Percentiles rank a stretch among this genome's conserved stretches.
These are phyloP conservation scores for Taxawa tesnikishii DNA, from an alignment of 2,329 filamentous ascomycete species.

Conservation along the genomic window DNA sequence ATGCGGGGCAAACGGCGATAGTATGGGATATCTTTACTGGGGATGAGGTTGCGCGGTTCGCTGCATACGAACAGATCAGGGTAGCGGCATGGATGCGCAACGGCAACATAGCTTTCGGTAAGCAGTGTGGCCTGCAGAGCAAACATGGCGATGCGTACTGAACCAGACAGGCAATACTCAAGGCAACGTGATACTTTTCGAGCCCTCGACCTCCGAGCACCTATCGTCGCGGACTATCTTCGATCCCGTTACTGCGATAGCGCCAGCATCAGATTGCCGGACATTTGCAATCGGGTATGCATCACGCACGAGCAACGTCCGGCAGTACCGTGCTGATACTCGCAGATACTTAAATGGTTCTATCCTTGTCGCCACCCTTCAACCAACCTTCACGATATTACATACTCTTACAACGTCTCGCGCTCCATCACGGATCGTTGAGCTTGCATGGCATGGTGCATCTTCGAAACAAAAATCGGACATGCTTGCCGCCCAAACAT, in stretches of 20 bases:
- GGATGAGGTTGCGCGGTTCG: slow-evolving; percentile 81
- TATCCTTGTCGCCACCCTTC: slow-evolving; percentile 75
- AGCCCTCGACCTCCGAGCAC: slow-evolving; percentile 85
- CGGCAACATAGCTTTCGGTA: slow-evolving; percentile 93
- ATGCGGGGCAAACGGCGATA: slow-evolving; percentile 80
- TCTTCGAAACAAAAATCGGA: slow-evolving; percentile 93
- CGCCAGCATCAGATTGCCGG: slow-evolving; percentile 77
- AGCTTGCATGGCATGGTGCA: slow-evolving; percentile 88
- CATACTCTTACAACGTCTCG: slow-evolving; percentile 81
- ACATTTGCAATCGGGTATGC: slow-evolving; percentile 91
- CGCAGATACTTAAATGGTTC: slow-evolving; percentile 86
- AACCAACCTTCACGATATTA: slow-evolving; percentile 85
- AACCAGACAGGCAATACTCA: slow-evolving; percentile 63
- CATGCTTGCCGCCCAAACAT: slow-evolving; percentile 88
- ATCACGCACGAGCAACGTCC: background rate
- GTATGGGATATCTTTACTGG: slow-evolving; percentile 95
- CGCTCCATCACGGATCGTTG: slow-evolving; percentile 75
- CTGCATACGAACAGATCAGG: slow-evolving; percentile 75
- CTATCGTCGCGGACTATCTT: slow-evolving; percentile 85
- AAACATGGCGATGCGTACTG: slow-evolving; percentile 4
- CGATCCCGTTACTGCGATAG: slow-evolving; percentile 87
- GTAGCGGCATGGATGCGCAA: slow-evolving; percentile 93
- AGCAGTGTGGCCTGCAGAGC: slow-evolving; percentile 21
- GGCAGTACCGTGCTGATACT: slow-evolving; percentile 3
- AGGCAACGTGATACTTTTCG: slow-evolving; percentile 88